Evolutionary conservation across 257 asterid genomes (phyloP), one percentile per base, ranked within the genome.

Genomic region (Solanum ossicruentum): DNA sequence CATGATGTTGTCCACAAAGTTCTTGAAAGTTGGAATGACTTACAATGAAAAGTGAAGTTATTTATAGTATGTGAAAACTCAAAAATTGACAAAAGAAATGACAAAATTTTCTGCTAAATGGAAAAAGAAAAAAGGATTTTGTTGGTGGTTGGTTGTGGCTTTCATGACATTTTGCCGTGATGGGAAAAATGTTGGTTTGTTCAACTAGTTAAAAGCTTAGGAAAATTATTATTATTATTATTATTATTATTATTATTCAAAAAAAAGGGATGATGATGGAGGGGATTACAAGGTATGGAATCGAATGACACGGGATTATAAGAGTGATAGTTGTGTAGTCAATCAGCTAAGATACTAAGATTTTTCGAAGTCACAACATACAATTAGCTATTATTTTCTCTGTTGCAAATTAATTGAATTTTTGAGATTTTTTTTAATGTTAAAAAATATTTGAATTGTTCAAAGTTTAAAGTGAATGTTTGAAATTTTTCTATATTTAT

Each of bases 101-200:
- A 85, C 90, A 86, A 89, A 17, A 60, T 8, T 15, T 77, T 26
- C 0, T 51, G 82, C 47, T 51, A 51, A 16, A 51, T 13, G 52
- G 45, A 54, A 65, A 43, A 28, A 20, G 47, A 23, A 21, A 0
- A 0, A 13, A 65, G 72, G 47, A 26, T n/a, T 23, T 63, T 84
- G 45, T 71, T 23, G 82, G 36, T 87, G 18, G 89, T 90, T 86
- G 12, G 88, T 85, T 89, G 90, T 85, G 88, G 85, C 89, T 89
- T 82, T 87, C 91, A 73, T 84, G 32, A 49, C 85, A 77, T 80
- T 72, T 84, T 63, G 82, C 84, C 92, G 81, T 85, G 83, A 84
- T 69, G 89, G 89, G 51, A 61, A 87, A 89, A 28, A 18, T 80
- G 88, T 41, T 84, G 75, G 70, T 80, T 57, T 77, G 75, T 71